Conservation (phyloP, 2,329 filamentous ascomycete genomes). For the Epicoccum nigrum region DNA sequence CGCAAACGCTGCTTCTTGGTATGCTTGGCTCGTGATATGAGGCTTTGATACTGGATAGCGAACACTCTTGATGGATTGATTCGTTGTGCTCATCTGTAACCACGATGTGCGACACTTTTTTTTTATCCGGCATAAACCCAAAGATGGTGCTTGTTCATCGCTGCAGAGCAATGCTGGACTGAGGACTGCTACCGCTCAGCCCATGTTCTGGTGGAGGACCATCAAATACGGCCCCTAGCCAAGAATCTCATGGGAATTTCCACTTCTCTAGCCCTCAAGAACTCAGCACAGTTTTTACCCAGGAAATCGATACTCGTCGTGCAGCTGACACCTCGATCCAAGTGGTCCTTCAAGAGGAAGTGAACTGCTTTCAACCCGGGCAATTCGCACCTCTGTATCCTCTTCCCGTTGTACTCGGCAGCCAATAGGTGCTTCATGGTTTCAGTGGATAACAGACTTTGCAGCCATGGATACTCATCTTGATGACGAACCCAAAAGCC, state of each 20-base stretch:
- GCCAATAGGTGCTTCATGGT: constrained; percentile 38
- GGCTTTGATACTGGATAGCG: no score
- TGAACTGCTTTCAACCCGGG: constrained; percentile 32
- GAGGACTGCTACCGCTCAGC: no score
- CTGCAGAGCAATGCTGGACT: no score
- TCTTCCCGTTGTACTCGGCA: constrained; percentile 34
- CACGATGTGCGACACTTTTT: no score
- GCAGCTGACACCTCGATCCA: constrained; percentile 35
- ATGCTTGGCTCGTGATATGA: no score
- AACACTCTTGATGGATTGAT: no score
- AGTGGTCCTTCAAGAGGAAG: constrained; percentile 34
- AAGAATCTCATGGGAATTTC: constrained; percentile 33
- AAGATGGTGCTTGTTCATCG: no score
- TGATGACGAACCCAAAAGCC: constrained; percentile 44
- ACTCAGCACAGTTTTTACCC: constrained; percentile 39
- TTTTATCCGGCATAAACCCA: no score
- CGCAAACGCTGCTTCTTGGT: no score
- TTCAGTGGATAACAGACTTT: constrained; percentile 31
- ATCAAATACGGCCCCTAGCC: constrained; percentile 30
- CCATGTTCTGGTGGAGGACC: no score
- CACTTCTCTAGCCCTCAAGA: constrained; percentile 26
- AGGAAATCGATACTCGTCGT: constrained; percentile 35
- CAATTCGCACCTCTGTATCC: constrained; percentile 33
- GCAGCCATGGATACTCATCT: constrained; percentile 45
- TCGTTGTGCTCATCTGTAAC: no score